phyloP scores from a whole-genome alignment of 2,329 filamentous ascomycete species.

The Phoma sp. region DNA sequence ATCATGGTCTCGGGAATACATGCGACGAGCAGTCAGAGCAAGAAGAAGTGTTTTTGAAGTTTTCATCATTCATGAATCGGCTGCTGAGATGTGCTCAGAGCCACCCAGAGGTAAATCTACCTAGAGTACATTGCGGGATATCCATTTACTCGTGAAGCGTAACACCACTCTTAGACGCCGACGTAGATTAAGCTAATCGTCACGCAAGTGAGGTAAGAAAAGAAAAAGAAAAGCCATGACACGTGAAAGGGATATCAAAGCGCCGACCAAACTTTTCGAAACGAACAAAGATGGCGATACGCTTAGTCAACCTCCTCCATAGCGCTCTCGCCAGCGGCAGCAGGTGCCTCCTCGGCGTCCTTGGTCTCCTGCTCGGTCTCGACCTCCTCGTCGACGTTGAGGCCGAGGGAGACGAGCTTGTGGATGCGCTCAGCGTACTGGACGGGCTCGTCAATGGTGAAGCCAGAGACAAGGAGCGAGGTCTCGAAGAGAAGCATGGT shows the following conservation, averaged over 20 bases:
- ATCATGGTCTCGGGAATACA: neutral
- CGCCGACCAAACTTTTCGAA: conserved; percentile 48
- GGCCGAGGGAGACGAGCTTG: conserved; percentile 97
- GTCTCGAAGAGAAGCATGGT: conserved; percentile 99
- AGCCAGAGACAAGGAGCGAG: conserved; percentile 95
- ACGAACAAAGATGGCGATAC: conserved; percentile 32
- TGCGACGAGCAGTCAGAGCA: neutral
- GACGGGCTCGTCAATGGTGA: conserved; percentile 99
- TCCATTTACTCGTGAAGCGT: conserved; percentile 46
- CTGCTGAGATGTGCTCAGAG: conserved; percentile 30
- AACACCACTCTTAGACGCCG: conserved; percentile 44
- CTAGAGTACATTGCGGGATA: conserved; percentile 44
- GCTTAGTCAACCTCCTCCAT: conserved; percentile 99
- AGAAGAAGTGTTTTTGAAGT: conserved; percentile 25
- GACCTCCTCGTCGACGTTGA: conserved; percentile 95
- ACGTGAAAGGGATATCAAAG: conserved; percentile 50
- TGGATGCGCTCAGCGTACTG: conserved; percentile 99
- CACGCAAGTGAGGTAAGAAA: conserved; percentile 43
- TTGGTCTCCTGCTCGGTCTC: conserved; percentile 69
- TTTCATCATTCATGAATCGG: conserved; percentile 42
- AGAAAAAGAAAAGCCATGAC: conserved; percentile 44
- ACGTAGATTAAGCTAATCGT: conserved; percentile 36
- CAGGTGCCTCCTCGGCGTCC: conserved; percentile 63
- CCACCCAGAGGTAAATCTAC: conserved; percentile 39
- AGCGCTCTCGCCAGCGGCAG: conserved; percentile 81